Percentiles rank a stretch among this genome's conserved stretches.
phyloP scores from a whole-genome alignment of 164 flowering plant genomes.

The Akebia trifoliata region DNA sequence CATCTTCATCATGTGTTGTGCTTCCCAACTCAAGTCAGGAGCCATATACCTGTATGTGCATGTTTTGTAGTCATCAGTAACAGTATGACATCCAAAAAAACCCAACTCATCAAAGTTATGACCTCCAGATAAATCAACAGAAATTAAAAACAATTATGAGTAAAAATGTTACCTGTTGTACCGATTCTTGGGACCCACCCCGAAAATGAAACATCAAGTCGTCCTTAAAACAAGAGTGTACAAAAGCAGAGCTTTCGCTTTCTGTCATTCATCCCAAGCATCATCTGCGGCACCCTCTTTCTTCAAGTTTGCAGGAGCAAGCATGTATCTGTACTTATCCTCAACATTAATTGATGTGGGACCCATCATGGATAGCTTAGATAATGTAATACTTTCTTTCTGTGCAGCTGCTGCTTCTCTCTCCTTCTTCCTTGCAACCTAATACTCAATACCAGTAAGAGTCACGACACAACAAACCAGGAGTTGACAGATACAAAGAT shows the following conservation, averaged over 20 bases:
- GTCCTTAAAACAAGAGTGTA: neutral
- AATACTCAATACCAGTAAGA: neutral
- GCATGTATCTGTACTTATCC: conserved; percentile 63
- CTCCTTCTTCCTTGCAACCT: conserved; percentile 68
- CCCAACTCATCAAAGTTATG: neutral
- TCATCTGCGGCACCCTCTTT: conserved; percentile 61
- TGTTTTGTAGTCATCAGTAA: too few species aligned
- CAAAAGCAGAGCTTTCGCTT: neutral
- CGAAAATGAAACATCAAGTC: neutral
- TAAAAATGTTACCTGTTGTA: neutral
- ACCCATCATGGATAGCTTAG: conserved; percentile 32
- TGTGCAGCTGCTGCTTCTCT: conserved; percentile 58
- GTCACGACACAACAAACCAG: neutral
- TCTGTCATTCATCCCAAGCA: conserved; percentile 62
- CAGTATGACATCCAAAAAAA: neutral
- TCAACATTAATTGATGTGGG: conserved; percentile 42
- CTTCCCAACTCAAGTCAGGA: neutral
- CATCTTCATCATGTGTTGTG: neutral
- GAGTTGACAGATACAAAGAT: too few species aligned
- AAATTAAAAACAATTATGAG: neutral
- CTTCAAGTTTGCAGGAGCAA: conserved; percentile 33
- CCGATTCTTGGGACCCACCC: conserved; percentile 1
- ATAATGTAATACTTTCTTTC: conserved; percentile 37
- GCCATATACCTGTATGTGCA: neutral
- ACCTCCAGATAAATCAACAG: neutral